A percentile compares a stretch with the other conserved stretches of the same genome.
phyloP scores from a whole-genome alignment of 495 filamentous ascomycete genomes.

The Terfezia boudieri region DNA sequence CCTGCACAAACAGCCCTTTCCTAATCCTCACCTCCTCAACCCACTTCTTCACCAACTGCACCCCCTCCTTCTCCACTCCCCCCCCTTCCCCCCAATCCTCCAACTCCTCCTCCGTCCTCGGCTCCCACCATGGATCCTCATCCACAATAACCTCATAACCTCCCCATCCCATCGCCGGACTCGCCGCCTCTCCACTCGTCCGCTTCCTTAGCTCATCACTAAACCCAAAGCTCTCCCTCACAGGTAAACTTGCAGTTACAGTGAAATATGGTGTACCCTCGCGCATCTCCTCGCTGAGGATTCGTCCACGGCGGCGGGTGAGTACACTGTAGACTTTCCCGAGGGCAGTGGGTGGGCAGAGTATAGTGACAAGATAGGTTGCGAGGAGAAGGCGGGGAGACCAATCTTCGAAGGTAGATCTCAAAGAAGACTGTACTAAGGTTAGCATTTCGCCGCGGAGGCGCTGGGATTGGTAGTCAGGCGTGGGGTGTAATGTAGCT shows the following conservation, averaged over 20 bases:
- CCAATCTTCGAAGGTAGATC: conserved; percentile 83
- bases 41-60: conserved; percentile 80
- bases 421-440: conserved; percentile 63
- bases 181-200: conserved; percentile 58
- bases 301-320: conserved; percentile 70
- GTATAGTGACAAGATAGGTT: conserved; percentile 98
- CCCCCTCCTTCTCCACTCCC: conserved; percentile 38
- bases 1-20: conserved; percentile 67
- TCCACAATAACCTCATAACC: conserved; percentile 77
- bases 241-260: conserved; percentile 63
- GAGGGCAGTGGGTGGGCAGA: conserved; percentile 32
- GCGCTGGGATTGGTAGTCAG: not conserved
- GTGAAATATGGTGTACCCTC: conserved; percentile 94
- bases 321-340: conserved; percentile 87
- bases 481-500: not conserved
- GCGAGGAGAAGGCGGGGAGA: conserved; percentile 77
- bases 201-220: conserved; percentile 86
- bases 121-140: conserved; percentile 92
- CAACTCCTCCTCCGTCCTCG: conserved; percentile 84
- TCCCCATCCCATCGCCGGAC: conserved; percentile 78
- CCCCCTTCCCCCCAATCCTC: conserved; percentile 89
- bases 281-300: conserved; percentile 74
- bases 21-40: conserved; percentile 67
- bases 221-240: conserved; percentile 90
- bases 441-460: conserved; percentile 64